Evolutionary conservation across 23 red algal species (phyloP), one percentile per base, ranked within the genome.

Genomic region (Gracilaria domingensis): DNA sequence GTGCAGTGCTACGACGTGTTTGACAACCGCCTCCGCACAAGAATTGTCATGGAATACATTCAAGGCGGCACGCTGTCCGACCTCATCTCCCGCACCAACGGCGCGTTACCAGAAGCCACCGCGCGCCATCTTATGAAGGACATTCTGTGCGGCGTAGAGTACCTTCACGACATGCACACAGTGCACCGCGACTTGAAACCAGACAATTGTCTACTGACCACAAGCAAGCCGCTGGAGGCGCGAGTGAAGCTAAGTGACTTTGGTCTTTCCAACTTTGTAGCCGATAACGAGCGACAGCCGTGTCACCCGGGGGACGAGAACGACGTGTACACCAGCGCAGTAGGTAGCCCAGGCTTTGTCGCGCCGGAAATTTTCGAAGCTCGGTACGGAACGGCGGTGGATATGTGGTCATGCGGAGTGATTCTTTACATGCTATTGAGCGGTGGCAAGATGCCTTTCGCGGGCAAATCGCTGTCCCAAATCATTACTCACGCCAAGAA

Each of bases 151-250:
- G 95, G 89, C 23, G 85, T 98, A 32, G 80, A 87, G 42, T 98
- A 93, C 78, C 59, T 98, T 34, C 95, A 98, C 60, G 90, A 90
- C 47, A 83, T 79, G 40, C 51, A 83, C 51, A 94, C 89, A 36
- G 86, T 94, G 9, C 95, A 98, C 60, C 86, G 89, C 28, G 95
- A 98, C 50, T 72, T 98, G 72, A 98, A 98, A 67, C 95, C 91
- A 1, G 91, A 94, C 62, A 98, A 98, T 51, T 87, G 93, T 65
- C 83, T 98, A 38, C 62, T 94, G 47, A 74, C 78, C 17, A 29
- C 33, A 4, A 17, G 23, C 24, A 47, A 93, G 36, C 50, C 85
- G 34, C 81, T 77, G n/a, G 69, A 79, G 17, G 91, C 62, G 44
- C 61, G 74, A 18, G 83, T 95, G 58, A 95, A 95, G 89, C 79